Percentiles rank a stretch among this genome's conserved stretches.
Conservation (phyloP, 2,329 filamentous ascomycete genomes). For the Aspergillus glaucus region DNA sequence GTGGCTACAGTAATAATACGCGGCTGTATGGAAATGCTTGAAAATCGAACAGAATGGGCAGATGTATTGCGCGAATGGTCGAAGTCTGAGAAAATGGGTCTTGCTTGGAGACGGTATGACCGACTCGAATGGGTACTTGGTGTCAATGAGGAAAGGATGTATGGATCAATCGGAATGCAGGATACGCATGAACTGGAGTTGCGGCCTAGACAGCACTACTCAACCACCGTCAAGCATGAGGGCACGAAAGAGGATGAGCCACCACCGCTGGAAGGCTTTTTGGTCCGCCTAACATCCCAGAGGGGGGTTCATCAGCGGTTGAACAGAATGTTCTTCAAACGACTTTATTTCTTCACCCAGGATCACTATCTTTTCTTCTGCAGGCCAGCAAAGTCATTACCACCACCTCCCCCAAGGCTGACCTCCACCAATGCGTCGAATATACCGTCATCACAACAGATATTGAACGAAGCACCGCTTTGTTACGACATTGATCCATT, state of each 20-base stretch:
- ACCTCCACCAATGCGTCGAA: slow-evolving; percentile 36
- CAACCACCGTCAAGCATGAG: slow-evolving; percentile 42
- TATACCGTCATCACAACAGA: slow-evolving; percentile 50
- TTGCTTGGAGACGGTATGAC: slow-evolving; percentile 65
- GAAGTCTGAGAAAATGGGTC: slow-evolving; percentile 53
- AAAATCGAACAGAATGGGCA: slow-evolving; percentile 52
- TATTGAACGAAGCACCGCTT: slow-evolving; percentile 52
- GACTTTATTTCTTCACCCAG: slow-evolving; percentile 59
- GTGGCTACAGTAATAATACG: slow-evolving; percentile 52
- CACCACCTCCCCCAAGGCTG: slow-evolving; percentile 54
- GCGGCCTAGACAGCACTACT: slow-evolving; percentile 59
- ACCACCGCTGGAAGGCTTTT: slow-evolving; percentile 58
- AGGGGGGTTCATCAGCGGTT: slow-evolving; percentile 53
- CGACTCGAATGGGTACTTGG: slow-evolving; percentile 63
- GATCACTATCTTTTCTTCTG: slow-evolving; percentile 59
- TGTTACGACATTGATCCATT: slow-evolving; percentile 59
- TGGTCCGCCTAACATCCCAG: slow-evolving; percentile 59
- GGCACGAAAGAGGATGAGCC: slow-evolving; percentile 49
- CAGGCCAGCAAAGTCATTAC: slow-evolving; percentile 52
- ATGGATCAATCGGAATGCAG: slow-evolving; percentile 62
- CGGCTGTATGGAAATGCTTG: slow-evolving; percentile 54
- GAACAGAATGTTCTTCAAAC: slow-evolving; percentile 58
- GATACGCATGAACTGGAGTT: slow-evolving; percentile 61
- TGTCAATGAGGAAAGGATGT: slow-evolving; percentile 61
- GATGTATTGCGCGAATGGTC: slow-evolving; percentile 56